Percentiles rank a stretch among this genome's conserved stretches.
phyloP scores from a whole-genome alignment of 345 rosid species.

The Citrus unshiu region DNA sequence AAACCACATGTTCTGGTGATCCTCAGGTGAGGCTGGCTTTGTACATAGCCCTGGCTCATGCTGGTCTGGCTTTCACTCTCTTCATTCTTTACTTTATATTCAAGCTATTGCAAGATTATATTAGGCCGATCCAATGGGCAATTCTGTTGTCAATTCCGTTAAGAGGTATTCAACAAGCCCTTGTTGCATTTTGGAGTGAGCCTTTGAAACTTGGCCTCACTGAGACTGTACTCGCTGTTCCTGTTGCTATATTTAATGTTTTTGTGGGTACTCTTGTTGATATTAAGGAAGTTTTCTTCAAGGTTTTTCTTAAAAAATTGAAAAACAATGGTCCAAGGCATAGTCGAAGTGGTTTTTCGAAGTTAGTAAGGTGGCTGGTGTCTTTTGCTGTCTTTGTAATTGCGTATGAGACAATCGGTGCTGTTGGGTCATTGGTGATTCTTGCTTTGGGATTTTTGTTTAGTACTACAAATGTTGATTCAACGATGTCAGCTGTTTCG shows the following conservation, averaged over 20 bases:
- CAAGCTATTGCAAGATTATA: constrained; percentile 78
- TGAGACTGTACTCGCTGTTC: constrained; percentile 89
- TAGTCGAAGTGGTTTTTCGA: constrained; percentile 64
- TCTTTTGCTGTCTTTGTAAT: constrained; percentile 78
- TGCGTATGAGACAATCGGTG: constrained; percentile 74
- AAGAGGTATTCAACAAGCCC: constrained; percentile 82
- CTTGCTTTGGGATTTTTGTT: constrained; percentile 64
- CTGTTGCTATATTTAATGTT: constrained; percentile 61
- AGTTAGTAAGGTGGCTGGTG: constrained; percentile 64
- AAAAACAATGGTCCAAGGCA: constrained; percentile 34
- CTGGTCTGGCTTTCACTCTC: constrained; percentile 74
- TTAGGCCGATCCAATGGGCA: constrained; percentile 96
- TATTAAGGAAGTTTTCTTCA: constrained; percentile 53
- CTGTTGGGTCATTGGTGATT: constrained; percentile 58
- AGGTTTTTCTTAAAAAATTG: constrained; percentile 53
- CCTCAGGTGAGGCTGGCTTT: constrained; percentile 86
- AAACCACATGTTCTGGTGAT: constrained; percentile 45
- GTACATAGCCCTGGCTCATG: constrained; percentile 98
- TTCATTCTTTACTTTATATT: constrained; percentile 60
- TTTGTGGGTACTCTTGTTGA: constrained; percentile 73
- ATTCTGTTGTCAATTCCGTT: constrained; percentile 86
- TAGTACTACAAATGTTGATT: constrained; percentile 57
- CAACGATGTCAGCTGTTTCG: constrained; percentile 66
- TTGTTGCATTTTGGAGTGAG: constrained; percentile 81
- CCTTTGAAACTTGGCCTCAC: constrained; percentile 81